Evolutionary conservation across 2,329 filamentous ascomycete species (phyloP).

Genomic region (Helotiales sp.): DNA sequence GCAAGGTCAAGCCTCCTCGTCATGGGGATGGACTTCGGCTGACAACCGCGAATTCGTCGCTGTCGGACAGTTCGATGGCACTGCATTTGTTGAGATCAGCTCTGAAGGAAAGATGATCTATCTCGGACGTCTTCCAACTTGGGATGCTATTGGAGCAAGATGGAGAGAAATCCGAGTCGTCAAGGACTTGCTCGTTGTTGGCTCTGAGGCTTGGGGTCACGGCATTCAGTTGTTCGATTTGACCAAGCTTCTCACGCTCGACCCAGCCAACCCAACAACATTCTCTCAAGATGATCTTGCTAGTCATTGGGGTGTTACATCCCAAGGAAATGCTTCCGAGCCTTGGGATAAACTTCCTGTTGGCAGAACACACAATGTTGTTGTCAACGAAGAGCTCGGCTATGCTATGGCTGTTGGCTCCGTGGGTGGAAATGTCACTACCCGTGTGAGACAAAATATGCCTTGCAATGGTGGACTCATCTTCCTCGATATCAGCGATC

Average conservation of each 20-base stretch:
- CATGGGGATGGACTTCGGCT: constrained; percentile 52
- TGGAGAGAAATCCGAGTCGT: constrained; percentile 48
- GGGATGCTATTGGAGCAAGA: constrained; percentile 23
- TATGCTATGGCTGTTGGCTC: constrained; percentile 40
- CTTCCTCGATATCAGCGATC: constrained; percentile 55
- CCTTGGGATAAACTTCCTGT: constrained; percentile 12
- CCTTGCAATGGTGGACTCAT: constrained; percentile 53
- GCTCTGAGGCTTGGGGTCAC: constrained; percentile 50
- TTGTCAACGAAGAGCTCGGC: constrained; percentile 16
- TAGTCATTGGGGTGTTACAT: constrained; percentile 4
- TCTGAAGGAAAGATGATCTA: constrained; percentile 52
- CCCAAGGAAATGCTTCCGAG: constrained; percentile 7
- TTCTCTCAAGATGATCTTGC: constrained; percentile 39
- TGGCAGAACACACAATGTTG: constrained; percentile 18
- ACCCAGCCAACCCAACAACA: constrained; percentile 46
- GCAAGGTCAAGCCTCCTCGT: constrained; percentile 41
- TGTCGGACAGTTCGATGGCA: constrained; percentile 55
- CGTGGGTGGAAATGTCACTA: background rate
- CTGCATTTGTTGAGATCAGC: constrained; percentile 55
- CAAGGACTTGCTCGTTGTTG: constrained; percentile 47
- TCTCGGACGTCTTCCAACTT: constrained; percentile 44
- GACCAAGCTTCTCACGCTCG: constrained; percentile 55
- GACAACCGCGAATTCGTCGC: constrained; percentile 54
- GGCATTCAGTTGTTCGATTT: constrained; percentile 61
- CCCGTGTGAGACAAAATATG: constrained; percentile 37